phyloP scores from a whole-genome alignment of 495 filamentous ascomycete species.

The Durotheca rogersii region DNA sequence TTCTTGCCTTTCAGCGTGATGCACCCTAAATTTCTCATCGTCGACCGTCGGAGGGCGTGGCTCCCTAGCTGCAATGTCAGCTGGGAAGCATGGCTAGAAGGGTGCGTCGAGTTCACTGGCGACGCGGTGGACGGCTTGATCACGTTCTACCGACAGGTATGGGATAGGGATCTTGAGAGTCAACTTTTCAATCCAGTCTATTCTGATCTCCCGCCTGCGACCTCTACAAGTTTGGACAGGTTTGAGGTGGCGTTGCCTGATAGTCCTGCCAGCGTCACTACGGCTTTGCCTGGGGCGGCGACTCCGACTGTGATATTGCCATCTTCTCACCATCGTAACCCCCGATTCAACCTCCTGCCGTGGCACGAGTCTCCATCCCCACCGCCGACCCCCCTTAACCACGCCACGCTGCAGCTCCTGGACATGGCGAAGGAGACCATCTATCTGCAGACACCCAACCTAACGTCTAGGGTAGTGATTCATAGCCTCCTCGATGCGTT shows the following conservation, averaged over 20 bases:
- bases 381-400: constrained; percentile 67
- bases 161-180: constrained; percentile 45
- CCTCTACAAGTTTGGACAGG: constrained; percentile 6
- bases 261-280: constrained; percentile 10
- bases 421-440: constrained; percentile 52
- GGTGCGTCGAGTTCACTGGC: constrained; percentile 61
- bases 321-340: constrained; percentile 66
- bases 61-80: constrained; percentile 74
- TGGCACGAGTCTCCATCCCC: constrained; percentile 45
- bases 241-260: constrained; percentile 10
- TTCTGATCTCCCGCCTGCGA: background rate
- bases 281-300: constrained; percentile 7
- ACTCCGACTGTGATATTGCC: constrained; percentile 62
- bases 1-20: constrained; percentile 72
- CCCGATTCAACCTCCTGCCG: constrained; percentile 49
- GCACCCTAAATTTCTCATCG: constrained; percentile 73
- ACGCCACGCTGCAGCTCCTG: constrained; percentile 57
- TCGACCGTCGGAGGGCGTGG: constrained; percentile 61
- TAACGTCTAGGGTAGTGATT: constrained; percentile 61
- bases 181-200: constrained; percentile 7
- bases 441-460: constrained; percentile 69
- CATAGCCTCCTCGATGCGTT: constrained; percentile 54
- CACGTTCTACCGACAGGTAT: constrained; percentile 58
- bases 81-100: constrained; percentile 76
- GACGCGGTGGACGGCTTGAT: constrained; percentile 54